Base-by-base conservation (phyloP, 1,139 yeast species). In the Debaryomycetaceae sp. region DNA sequence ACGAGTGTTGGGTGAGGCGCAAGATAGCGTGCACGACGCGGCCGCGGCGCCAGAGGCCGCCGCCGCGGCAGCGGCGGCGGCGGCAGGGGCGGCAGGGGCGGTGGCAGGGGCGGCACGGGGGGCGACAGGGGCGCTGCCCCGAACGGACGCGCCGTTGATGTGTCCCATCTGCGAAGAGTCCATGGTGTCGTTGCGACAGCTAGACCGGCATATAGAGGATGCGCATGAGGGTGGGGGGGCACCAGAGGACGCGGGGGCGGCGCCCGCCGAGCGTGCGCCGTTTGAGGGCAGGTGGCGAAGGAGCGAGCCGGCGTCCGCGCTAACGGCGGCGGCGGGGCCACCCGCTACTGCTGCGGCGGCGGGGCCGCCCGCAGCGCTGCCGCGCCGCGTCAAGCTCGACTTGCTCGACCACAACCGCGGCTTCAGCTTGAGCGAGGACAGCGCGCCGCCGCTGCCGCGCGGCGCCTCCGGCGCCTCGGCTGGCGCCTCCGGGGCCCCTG, bases 131-230 rank as follows among this genome's bases (percentile, higher is more conserved):
- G n/a, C n/a, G n/a, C n/a, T n/a, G n/a, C n/a, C n/a, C n/a, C n/a
- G n/a, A n/a, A n/a, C n/a, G n/a, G n/a, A n/a, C n/a, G n/a, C n/a
- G n/a, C n/a, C 20, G 10, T 37, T 63, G 25, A 25, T 30, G 15
- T 85, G 95, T 46, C 95, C 95, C 1, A 79, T 84, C 3, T 85
- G 95, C 49, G 53, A 61, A 15, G 83, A 77, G 39, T 39, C 58
- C 2, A 78, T 82, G 82, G 56, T 73, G 5, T 66, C 73, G 9
- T 55, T 83, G 27, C 41, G 50, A 13, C 82, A 76, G 39, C 60
- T 85, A 38, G 83, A 83, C 49, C 65, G 69, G 28, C 95, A 86
- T 49, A 58, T 86, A 18, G 95, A 85, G 48, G 83, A 73, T 36
- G 70, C 56, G 4, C 96, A 85, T 51, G 53, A 9, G n/a, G n/a